Evolutionary conservation across 345 rosid genomes (phyloP), one percentile per base, ranked within the genome.

Genomic region (Arabidopsis suecica): DNA sequence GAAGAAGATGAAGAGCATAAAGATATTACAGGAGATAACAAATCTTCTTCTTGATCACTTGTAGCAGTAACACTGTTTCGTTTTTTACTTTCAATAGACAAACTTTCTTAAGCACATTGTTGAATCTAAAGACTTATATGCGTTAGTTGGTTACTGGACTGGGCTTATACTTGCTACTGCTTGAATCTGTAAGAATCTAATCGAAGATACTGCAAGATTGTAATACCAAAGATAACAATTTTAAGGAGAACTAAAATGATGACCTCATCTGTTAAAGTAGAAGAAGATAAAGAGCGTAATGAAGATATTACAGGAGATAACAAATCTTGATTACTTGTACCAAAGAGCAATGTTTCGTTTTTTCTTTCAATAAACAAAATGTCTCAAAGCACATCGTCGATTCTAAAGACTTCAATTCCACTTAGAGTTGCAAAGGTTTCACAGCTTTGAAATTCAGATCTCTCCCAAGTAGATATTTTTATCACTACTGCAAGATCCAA

Each of bases 401-500:
- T 60, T 49, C 61, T 40, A 75, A 68, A 77, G 63, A 71, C 55
- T 65, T 71, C 38, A 48, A 14, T 47, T 65, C 33, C 68, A 49
- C 22, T 3, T 5, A 2, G 32, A 69, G 71, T 62, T 28, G 53
- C 68, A 59, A 57, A 72, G 2, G 23, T 63, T 50, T 55, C 50
- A 37, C 16, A 37, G 65, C 61, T 70, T 22, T 63, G 34, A 45
- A 33, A n/a, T 14, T 88, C 83, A 95, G 79, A 95, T 89, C 86
- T 95, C 99, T 44, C 98, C 99, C 0, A 92, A 81, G 74, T 89
- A 95, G 41, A 95, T 95, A 67, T 92, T 89, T 79, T 92, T 95
- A 42, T 95, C 99, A 11, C 99, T 95, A 51, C 99, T 75, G 88
- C 99, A 92, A 57, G 99, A 95, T 41, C 97, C 98, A 23, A 92